phyloP scores from a whole-genome alignment of 805 yeast species.

The Teunomyces aglyptinius region DNA sequence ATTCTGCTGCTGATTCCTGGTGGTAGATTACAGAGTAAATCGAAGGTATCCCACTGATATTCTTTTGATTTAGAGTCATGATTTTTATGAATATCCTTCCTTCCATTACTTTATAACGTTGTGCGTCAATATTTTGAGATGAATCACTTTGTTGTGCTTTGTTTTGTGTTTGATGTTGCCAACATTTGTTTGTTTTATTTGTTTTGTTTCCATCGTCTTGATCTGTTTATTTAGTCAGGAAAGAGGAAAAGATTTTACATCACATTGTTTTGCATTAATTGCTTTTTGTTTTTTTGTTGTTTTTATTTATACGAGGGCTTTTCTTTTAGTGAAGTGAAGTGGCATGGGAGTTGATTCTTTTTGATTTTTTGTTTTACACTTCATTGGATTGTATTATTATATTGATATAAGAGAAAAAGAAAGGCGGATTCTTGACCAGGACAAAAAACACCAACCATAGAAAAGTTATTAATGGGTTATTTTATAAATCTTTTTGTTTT shows the following conservation, averaged over 20 bases:
- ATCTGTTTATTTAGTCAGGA: constrained; percentile 18
- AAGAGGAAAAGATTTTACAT: constrained; percentile 17
- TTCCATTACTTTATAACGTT: constrained; percentile 7
- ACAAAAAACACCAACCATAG: constrained; percentile 18
- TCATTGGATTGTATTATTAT: constrained; percentile 14
- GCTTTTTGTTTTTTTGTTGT: constrained; percentile 22
- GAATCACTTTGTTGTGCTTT: constrained; percentile 14
- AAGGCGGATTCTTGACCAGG: constrained; percentile 8
- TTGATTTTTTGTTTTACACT: constrained; percentile 3
- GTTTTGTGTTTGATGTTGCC: constrained; percentile 8
- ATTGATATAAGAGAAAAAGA: constrained; percentile 6
- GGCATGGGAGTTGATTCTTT: constrained; percentile 6
- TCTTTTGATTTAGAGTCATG: constrained; percentile 4
- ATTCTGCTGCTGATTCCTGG: constrained; percentile 35
- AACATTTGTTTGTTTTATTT: constrained; percentile 13
- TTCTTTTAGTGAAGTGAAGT: constrained; percentile 6
- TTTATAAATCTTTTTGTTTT: constrained; percentile 23
- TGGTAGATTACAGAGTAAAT: constrained; percentile 27
- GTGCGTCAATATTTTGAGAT: constrained; percentile 1
- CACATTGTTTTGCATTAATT: constrained; percentile 21
- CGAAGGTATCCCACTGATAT: constrained; percentile 8
- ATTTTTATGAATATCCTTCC: constrained; percentile 7
- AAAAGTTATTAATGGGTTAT: constrained; percentile 23
- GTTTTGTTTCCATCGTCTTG: constrained; percentile 17
- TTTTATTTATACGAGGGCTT: constrained; percentile 10